Base-by-base conservation (phyloP, 352 stramenopile species). In the Globisporangium echinulatum region DNA sequence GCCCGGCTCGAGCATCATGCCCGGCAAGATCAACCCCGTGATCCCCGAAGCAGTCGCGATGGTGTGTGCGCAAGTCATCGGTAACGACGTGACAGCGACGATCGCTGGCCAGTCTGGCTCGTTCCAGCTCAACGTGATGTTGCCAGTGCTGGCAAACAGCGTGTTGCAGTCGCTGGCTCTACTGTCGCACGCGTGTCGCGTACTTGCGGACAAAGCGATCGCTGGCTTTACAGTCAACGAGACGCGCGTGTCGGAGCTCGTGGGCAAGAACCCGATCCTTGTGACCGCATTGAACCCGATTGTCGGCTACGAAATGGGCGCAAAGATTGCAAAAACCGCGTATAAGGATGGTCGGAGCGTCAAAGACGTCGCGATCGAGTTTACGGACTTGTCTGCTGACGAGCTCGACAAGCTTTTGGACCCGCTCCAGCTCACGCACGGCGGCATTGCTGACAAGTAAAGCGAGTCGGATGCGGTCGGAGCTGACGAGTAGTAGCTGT, bases 21-120 rank as follows among this genome's bases (percentile, higher is more conserved):
- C 96, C 7, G 96, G 96, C 19, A 99, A 99, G 75, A 96, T 98
- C 48, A 99, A 99, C 75, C 96, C 96, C 15, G 74, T 78, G 39
- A 74, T 81, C 53, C 73, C 70, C 5, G 75, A 85, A 52, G 64
- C 75, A 19, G 66, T 85, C 54, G 69, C 73, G 19, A 85, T 85
- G 75, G 71, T 82, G 40, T 82, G 73, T 37, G 74, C 75, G 15
- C 75, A 81, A 15, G 75, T 85, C 5, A 85, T 85, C 36, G 75
- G 75, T 48, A 82, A 82, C 43, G 71, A 85, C 68, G 69, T 79
- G 47, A 77, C 75, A 1, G 71, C 73, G 52, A 81, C 73, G 52
- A 67, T 85, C 51, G 75, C 71, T 1, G 73, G 75, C 39, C 71
- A 75, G 61, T 77, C 68, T 8, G 75, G 75, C 13, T 73, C 64